A percentile compares a stretch with the other conserved stretches of the same genome.
Evolutionary conservation across 495 filamentous ascomycete genomes (phyloP).

Genomic region (Daldinia caldariorum): DNA sequence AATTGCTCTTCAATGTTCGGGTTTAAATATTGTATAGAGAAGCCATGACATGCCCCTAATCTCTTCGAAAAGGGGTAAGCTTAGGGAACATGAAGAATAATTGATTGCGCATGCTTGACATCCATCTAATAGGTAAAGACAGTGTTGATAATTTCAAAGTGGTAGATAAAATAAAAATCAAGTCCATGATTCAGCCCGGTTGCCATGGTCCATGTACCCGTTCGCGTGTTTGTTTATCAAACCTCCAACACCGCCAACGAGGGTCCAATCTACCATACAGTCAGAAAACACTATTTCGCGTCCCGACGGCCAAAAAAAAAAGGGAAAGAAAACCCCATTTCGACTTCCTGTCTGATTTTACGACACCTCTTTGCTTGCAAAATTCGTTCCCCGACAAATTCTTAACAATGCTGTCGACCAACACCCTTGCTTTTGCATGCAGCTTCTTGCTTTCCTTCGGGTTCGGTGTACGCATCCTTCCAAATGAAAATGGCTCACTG

Average conservation of each 20-base stretch:
- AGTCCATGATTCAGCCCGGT: not conserved
- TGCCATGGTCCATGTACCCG: slow-evolving; percentile 1
- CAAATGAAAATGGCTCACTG: slow-evolving; percentile 16
- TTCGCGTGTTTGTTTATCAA: slow-evolving; percentile 26
- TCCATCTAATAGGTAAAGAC: not conserved
- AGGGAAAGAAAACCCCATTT: too few species aligned
- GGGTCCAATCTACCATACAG: not conserved
- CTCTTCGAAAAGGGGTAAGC: not conserved
- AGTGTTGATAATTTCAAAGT: not conserved
- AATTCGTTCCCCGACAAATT: not conserved
- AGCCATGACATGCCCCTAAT: not conserved
- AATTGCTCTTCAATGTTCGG: not conserved
- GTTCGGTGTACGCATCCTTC: slow-evolving; percentile 22
- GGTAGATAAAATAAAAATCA: too few species aligned
- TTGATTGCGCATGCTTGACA: not conserved
- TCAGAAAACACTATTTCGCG: not conserved
- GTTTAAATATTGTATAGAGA: too few species aligned
- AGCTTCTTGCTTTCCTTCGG: slow-evolving; percentile 23
- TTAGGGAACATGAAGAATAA: not conserved
- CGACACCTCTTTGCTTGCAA: not conserved
- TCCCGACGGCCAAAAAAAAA: not conserved
- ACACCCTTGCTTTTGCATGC: slow-evolving; percentile 14
- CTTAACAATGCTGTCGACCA: slow-evolving; percentile 13
- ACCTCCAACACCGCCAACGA: not conserved
- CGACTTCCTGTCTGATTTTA: not conserved